Evolutionary conservation across 352 stramenopile genomes (phyloP).

Genomic region (Discostella stelligera): DNA sequence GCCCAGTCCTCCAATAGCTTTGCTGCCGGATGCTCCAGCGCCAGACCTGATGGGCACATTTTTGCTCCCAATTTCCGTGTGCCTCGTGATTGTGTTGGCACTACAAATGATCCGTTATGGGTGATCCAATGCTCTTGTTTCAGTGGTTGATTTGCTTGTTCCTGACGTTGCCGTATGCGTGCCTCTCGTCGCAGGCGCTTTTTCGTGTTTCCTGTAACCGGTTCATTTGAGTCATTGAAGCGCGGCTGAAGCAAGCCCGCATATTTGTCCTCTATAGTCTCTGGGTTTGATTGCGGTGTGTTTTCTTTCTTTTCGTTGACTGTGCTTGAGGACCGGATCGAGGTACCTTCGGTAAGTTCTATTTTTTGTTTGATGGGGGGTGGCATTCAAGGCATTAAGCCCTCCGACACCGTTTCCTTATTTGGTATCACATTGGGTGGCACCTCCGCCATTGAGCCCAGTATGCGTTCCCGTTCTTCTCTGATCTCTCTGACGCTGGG

Average conservation of each 20-base stretch:
- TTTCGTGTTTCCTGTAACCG: neutral
- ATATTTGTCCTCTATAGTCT: neutral
- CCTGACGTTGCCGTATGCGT: no score
- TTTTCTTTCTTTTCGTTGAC: no score
- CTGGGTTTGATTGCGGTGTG: neutral
- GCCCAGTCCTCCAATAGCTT: slow-evolving; percentile 11
- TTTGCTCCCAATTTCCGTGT: no score
- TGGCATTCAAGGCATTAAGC: no score
- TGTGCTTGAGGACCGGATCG: no score
- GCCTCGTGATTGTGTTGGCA: neutral
- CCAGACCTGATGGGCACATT: slow-evolving; percentile 17
- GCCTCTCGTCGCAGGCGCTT: neutral
- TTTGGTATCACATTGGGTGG: no score
- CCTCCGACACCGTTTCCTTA: no score
- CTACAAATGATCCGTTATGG: neutral
- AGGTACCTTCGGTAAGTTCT: no score
- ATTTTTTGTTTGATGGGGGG: no score
- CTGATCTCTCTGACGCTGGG: no score
- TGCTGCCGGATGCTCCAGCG: slow-evolving; percentile 15
- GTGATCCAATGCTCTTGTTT: neutral
- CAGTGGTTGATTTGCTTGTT: neutral
- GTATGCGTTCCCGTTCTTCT: no score
- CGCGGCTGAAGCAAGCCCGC: neutral
- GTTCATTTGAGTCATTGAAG: neutral
- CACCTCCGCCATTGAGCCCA: no score